Evolutionary conservation across 768 basidiomycete genomes (phyloP), one percentile per base, ranked within the genome.

Genomic region (Leccinum aurantiacum): DNA sequence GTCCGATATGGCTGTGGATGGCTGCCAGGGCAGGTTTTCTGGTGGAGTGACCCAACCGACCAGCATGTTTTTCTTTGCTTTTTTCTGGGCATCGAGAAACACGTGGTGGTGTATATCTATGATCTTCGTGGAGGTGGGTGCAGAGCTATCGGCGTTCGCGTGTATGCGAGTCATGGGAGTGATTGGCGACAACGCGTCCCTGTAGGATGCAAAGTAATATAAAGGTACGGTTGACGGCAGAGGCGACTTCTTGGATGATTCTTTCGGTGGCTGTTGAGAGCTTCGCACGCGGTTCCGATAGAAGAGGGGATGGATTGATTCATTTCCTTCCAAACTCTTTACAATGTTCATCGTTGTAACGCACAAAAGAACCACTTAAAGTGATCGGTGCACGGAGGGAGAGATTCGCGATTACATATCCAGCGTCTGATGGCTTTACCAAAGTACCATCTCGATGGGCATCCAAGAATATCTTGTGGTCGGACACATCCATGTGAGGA

Each of bases 31-130:
- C 27, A 90, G 70, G 66, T 86, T 85, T 63, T 80, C 88, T 38
- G 75, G 63, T 1, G 89, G 88, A 1, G 86, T 84, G 56, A 73
- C 77, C 84, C 85, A 91, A 19, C 88, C 88, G 22, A 86, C 69
- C 11, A 76, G 66, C 11, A 69, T 60, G 60, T 83, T 84, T 41
- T 71, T 72, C 25, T 74, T 74, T 27, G 67, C 72, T 65, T 89
- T 87, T 61, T 79, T 61, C 50, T 85, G 71, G 51, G 79, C 76
- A 15, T 79, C 69, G 3, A 87, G 80, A 65, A 91, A 90, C 68
- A 84, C 84, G 67, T 91, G 90, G 72, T 91, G 90, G 67, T 92
- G 90, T n/a, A 90, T 74, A 70, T 92, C 90, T 65, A 92, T 63
- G 41, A 65, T 67, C 46, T 60, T 67, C 17, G 58, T 46, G 50